These are phyloP conservation scores for Solanum chiquidenum DNA, from an alignment of 257 asterid genomes.

Conservation along the genomic window DNA sequence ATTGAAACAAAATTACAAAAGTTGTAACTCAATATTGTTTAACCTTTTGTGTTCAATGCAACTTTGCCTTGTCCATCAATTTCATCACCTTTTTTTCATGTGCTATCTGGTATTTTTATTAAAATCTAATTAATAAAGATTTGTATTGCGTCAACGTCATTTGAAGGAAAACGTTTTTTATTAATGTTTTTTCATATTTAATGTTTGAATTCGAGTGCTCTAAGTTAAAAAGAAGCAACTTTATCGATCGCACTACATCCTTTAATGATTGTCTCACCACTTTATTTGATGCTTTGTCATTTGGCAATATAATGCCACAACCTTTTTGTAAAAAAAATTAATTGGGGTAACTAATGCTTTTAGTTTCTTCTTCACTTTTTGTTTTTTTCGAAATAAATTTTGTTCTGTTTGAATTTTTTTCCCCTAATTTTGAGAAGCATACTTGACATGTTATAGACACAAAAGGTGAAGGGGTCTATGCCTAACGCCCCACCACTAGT, in stretches of 20 bases:
- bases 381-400: no score
- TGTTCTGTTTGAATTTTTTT: no score
- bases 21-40: not conserved
- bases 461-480: not conserved
- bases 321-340: not conserved
- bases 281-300: not conserved
- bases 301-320: not conserved
- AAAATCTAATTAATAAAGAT: no score
- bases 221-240: no score
- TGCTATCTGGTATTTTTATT: no score
- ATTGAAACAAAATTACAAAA: not conserved
- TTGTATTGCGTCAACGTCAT: no score
- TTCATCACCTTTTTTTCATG: not conserved
- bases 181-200: no score
- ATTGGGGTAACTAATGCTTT: not conserved
- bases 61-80: not conserved
- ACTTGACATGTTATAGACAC: not conserved
- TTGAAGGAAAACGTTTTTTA: not conserved
- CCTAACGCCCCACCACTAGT: not conserved
- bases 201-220: rapidly evolving
- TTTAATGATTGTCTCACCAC: not conserved
- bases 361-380: no score
- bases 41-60: not conserved
- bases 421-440: not conserved
- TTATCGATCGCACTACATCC: not conserved